Conservation (phyloP, 2,329 filamentous ascomycete species). For the Stemphylium beticola region DNA sequence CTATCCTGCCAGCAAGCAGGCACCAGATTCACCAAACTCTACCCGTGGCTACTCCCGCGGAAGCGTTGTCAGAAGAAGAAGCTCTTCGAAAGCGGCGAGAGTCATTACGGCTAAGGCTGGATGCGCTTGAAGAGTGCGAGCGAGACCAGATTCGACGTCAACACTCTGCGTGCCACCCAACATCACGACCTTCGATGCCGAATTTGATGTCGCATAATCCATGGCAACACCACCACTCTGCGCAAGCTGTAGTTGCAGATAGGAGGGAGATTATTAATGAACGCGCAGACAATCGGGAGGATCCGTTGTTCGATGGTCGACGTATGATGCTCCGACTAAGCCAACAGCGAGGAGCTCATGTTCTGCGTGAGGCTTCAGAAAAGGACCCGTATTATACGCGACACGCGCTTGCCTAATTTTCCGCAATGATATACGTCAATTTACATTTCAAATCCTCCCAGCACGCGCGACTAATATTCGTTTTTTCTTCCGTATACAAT, state of each 20-base stretch:
- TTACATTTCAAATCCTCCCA: too few species aligned
- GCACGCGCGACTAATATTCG: too few species aligned
- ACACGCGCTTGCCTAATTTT: too few species aligned
- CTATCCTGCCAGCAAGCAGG: background rate
- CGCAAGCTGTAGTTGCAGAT: background rate
- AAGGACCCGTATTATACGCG: too few species aligned
- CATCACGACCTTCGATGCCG: slow-evolving; percentile 2
- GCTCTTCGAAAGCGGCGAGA: background rate
- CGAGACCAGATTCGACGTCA: background rate
- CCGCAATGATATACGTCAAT: too few species aligned
- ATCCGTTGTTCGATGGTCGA: background rate
- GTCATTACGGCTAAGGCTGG: background rate
- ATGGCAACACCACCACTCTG: background rate
- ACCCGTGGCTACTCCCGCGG: background rate
- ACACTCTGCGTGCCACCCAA: background rate
- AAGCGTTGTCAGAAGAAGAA: background rate
- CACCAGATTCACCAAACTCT: background rate
- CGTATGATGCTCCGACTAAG: too few species aligned
- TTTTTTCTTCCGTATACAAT: too few species aligned
- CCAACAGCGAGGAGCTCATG: too few species aligned
- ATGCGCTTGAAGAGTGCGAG: background rate
- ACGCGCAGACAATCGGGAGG: background rate
- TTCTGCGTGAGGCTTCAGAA: too few species aligned
- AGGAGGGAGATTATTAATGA: background rate
- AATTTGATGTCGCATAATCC: background rate